Conservation (phyloP, 805 yeast species). For the Kluyveromyces wickerhamii region DNA sequence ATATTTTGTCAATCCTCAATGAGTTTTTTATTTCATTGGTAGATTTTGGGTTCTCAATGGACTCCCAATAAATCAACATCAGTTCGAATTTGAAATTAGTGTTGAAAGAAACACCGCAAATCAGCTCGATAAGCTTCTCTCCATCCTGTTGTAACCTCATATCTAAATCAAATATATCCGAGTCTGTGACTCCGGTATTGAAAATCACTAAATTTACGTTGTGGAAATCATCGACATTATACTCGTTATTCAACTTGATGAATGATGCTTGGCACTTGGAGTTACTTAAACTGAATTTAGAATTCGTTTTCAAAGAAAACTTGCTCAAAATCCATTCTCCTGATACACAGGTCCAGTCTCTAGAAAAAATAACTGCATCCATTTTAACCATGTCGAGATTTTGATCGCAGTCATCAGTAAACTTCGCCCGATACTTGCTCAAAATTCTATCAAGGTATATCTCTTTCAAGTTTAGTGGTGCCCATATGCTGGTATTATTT, state of each 20-base stretch:
- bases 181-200: conserved; percentile 32
- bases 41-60: conserved; percentile 24
- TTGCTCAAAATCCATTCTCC: conserved; percentile 30
- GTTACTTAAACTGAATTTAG: conserved; percentile 5
- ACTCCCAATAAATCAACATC: conserved; percentile 34
- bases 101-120: conserved; percentile 29
- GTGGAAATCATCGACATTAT: conserved; percentile 20
- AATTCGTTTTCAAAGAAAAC: conserved; percentile 18
- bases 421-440: neutral
- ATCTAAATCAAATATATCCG: conserved; percentile 28
- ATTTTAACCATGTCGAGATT: neutral
- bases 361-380: conserved; percentile 20
- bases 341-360: conserved; percentile 25
- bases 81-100: conserved; percentile 30
- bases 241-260: conserved; percentile 16
- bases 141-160: conserved; percentile 29
- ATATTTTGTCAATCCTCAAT: conserved; percentile 23
- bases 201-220: conserved; percentile 31
- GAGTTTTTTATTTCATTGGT: conserved; percentile 12
- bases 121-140: conserved; percentile 29
- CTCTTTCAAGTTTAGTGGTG: conserved; percentile 34
- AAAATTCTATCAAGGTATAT: conserved; percentile 25
- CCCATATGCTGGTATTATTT: conserved; percentile 39
- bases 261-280: conserved; percentile 13
- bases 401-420: conserved; percentile 4